phyloP scores from a whole-genome alignment of 2,329 filamentous ascomycete species.

The Conoideocrella luteorostrata region DNA sequence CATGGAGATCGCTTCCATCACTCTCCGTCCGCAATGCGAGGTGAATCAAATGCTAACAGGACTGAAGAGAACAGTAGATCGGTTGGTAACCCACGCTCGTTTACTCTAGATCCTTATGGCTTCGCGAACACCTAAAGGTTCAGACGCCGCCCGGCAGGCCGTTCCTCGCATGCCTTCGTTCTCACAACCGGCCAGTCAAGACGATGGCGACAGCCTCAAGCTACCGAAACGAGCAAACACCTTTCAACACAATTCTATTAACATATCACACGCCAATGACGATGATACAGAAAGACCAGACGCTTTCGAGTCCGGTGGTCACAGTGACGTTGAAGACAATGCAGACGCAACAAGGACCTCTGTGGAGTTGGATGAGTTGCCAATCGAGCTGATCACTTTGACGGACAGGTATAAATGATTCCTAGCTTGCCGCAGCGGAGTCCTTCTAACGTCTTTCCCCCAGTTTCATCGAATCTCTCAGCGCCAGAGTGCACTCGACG shows the following conservation, averaged over 20 bases:
- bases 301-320: conserved; percentile 42
- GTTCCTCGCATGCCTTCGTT: conserved; percentile 24
- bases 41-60: not conserved
- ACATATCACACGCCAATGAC: conserved; percentile 14
- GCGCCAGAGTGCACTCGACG: conserved; percentile 76
- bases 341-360: conserved; percentile 46
- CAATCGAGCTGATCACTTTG: conserved; percentile 86
- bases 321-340: conserved; percentile 37
- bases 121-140: conserved; percentile 21
- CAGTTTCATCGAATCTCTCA: conserved; percentile 87
- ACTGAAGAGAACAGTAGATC: conserved; percentile 7
- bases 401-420: conserved; percentile 63
- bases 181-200: conserved; percentile 18
- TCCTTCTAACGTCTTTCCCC: not conserved
- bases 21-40: too few relatives aligned
- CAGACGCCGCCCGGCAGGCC: conserved; percentile 23
- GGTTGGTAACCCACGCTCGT: conserved; percentile 16
- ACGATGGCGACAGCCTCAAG: conserved; percentile 24
- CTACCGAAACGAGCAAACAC: conserved; percentile 41
- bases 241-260: conserved; percentile 31
- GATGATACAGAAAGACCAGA: conserved; percentile 32
- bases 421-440: not conserved
- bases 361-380: conserved; percentile 78
- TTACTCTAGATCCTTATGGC: conserved; percentile 27
- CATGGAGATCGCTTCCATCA: too few relatives aligned